Conservation (phyloP, 768 basidiomycete species). For the Termitomyces sp. region DNA sequence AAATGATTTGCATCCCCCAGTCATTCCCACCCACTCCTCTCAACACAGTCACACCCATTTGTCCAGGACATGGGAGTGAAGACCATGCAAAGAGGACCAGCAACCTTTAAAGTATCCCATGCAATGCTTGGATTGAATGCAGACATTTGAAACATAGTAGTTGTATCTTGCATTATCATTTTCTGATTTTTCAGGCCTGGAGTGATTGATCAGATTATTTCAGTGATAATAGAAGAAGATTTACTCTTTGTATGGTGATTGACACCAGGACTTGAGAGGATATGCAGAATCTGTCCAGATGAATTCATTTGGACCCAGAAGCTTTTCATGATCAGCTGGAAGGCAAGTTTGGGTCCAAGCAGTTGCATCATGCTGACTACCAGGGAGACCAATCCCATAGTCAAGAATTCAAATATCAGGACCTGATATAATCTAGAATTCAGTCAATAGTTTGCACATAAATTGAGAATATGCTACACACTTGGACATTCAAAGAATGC, state of each 20-base stretch:
- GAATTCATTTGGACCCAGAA: conserved; percentile 18
- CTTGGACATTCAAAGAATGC: conserved; percentile 27
- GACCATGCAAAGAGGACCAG: conserved; percentile 21
- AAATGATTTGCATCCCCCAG: too few relatives aligned
- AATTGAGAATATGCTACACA: too few relatives aligned
- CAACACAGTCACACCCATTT: too few relatives aligned
- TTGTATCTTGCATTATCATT: conserved; percentile 9
- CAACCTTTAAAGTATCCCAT: conserved; percentile 28
- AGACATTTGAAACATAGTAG: conserved; percentile 22
- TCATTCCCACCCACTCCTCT: too few relatives aligned
- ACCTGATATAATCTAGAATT: conserved; percentile 11
- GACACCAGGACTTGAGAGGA: conserved; percentile 20
- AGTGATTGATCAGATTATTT: conserved; percentile 16
- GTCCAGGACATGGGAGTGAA: too few relatives aligned
- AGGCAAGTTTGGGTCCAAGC: conserved; percentile 27
- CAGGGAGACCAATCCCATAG: conserved; percentile 26
- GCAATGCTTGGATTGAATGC: conserved; percentile 27
- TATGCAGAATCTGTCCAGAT: conserved; percentile 31
- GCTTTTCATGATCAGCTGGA: conserved; percentile 14
- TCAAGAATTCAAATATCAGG: conserved; percentile 24
- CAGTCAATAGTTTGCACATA: background rate
- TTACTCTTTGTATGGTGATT: conserved; percentile 21
- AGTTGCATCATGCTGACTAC: conserved; percentile 29
- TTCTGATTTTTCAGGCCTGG: background rate
- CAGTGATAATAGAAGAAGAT: background rate